Evolutionary conservation across 192 early-diverging fungal species (phyloP).

Genomic region (Coemansia sp.): DNA sequence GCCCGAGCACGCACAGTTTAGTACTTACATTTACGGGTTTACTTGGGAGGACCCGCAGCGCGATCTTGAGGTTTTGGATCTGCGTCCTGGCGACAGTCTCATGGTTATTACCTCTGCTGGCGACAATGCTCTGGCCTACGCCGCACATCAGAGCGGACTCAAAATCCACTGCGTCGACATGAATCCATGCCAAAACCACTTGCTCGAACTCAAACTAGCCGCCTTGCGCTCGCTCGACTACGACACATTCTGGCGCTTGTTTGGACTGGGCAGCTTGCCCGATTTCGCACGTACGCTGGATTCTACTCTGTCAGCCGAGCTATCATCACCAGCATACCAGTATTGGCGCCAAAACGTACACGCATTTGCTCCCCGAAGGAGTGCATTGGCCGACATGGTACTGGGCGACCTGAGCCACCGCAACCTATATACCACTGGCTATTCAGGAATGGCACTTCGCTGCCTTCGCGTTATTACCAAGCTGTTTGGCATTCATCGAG

Average conservation of each 20-base stretch:
- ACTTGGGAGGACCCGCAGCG: slow-evolving; percentile 85
- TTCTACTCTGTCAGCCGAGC: slow-evolving; percentile 67
- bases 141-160: slow-evolving; percentile 65
- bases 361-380: slow-evolving; percentile 13
- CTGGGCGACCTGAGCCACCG: slow-evolving; percentile 56
- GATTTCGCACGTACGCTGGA: slow-evolving; percentile 68
- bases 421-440: slow-evolving; percentile 81
- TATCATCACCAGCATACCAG: slow-evolving; percentile 74
- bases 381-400: neutral
- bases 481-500: slow-evolving; percentile 60
- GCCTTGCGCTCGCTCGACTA: slow-evolving; percentile 63
- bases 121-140: slow-evolving; percentile 82
- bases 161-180: slow-evolving; percentile 83
- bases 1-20: slow-evolving; percentile 69
- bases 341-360: slow-evolving; percentile 73
- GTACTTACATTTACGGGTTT: slow-evolving; percentile 85
- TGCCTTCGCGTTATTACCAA: slow-evolving; percentile 66
- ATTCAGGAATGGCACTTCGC: slow-evolving; percentile 76
- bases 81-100: slow-evolving; percentile 69
- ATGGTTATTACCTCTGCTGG: slow-evolving; percentile 84
- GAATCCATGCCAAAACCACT: slow-evolving; percentile 92
- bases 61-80: slow-evolving; percentile 70
- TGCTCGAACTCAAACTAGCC: slow-evolving; percentile 86
- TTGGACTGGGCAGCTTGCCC: slow-evolving; percentile 69
- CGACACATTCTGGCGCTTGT: slow-evolving; percentile 75